phyloP scores from a whole-genome alignment of 768 basidiomycete genomes.

The Boletus subparvulus region DNA sequence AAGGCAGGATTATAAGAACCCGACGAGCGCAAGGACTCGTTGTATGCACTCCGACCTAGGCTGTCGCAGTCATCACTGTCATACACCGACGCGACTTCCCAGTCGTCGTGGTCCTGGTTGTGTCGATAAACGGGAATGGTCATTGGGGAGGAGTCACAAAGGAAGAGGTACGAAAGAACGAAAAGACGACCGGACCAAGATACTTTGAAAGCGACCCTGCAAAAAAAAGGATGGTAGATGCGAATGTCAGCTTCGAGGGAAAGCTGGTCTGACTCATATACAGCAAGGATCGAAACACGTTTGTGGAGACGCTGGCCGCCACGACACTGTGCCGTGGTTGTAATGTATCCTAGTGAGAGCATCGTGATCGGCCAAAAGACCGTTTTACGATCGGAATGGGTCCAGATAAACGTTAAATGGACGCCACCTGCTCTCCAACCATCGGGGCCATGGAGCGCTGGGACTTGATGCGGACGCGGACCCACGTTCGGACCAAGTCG shows the following conservation, averaged over 20 bases:
- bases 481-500: neutral
- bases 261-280: slow-evolving; percentile 21
- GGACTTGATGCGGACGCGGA: neutral
- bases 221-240: neutral
- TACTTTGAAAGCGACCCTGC: slow-evolving; percentile 2
- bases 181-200: neutral
- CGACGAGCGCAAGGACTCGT: slow-evolving; percentile 11
- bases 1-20: slow-evolving; percentile 9
- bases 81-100: slow-evolving; percentile 32
- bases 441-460: neutral
- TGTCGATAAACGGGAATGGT: slow-evolving; percentile 29
- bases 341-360: slow-evolving; percentile 12
- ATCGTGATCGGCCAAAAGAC: slow-evolving; percentile 7
- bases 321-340: slow-evolving; percentile 22
- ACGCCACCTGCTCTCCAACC: neutral
- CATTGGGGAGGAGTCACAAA: slow-evolving; percentile 17
- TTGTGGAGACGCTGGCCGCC: slow-evolving; percentile 24
- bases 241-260: slow-evolving; percentile 1
- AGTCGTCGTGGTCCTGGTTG: slow-evolving; percentile 24
- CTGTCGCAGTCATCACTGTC: slow-evolving; percentile 31
- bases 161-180: neutral
- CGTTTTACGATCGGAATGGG: slow-evolving; percentile 9
- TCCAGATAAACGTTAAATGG: slow-evolving; percentile 6
- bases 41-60: slow-evolving; percentile 20
- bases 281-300: slow-evolving; percentile 26